Evolutionary conservation across 192 early-diverging fungal species (phyloP).

Genomic region (Kappamyces sp.): DNA sequence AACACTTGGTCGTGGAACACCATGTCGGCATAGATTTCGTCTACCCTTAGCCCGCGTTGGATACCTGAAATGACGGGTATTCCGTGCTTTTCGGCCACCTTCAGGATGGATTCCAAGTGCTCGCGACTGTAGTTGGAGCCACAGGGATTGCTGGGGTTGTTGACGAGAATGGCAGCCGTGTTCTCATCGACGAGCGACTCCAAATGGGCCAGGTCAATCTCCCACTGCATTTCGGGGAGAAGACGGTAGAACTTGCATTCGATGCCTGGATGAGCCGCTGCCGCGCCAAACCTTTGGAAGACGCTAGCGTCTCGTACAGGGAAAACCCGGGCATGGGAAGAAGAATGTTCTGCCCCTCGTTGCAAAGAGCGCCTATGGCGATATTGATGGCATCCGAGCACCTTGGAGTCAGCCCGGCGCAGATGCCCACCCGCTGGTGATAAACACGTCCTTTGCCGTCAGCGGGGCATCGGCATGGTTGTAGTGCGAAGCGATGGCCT

Average conservation of each 20-base stretch:
- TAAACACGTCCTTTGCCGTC: conserved; percentile 66
- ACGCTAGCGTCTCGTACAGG: conserved; percentile 75
- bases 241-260: conserved; percentile 78
- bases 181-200: conserved; percentile 75
- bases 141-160: conserved; percentile 85
- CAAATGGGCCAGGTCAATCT: conserved; percentile 73
- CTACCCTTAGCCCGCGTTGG: background rate
- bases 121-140: conserved; percentile 74
- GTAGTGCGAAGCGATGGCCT: conserved; percentile 70
- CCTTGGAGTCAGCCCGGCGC: background rate
- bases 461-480: conserved; percentile 64
- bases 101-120: conserved; percentile 65
- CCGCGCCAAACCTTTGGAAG: conserved; percentile 44
- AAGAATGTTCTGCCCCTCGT: conserved; percentile 79
- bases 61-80: conserved; percentile 75
- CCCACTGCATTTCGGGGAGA: conserved; percentile 67
- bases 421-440: conserved; percentile 57
- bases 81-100: conserved; percentile 65
- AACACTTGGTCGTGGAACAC: conserved; percentile 55
- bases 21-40: conserved; percentile 87
- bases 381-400: conserved; percentile 74
- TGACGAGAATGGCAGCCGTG: conserved; percentile 75
- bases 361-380: conserved; percentile 64
- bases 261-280: conserved; percentile 28
- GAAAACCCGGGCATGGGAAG: conserved; percentile 82